These are phyloP conservation scores for Setaria italica DNA, from an alignment of 202 grass and related monocot species.

Conservation along the genomic window DNA sequence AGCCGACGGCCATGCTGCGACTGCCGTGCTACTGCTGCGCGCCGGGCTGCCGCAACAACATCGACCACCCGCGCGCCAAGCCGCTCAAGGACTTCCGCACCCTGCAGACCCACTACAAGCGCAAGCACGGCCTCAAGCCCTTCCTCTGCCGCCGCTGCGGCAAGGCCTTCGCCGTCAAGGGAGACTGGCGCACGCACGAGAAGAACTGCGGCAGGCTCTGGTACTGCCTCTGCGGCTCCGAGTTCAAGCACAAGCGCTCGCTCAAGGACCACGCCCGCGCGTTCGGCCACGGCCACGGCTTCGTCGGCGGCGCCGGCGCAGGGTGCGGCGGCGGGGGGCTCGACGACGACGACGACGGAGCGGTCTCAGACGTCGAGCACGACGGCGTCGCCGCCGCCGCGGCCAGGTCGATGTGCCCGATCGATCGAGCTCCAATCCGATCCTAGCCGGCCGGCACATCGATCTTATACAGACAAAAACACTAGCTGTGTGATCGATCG, in stretches of 20 bases:
- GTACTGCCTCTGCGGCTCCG: constrained; percentile 95
- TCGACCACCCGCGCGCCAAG: constrained; percentile 87
- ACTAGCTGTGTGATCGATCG: neutral
- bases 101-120: constrained; percentile 98
- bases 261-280: constrained; percentile 95
- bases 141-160: constrained; percentile 94
- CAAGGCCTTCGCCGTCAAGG: constrained; percentile 93
- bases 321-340: neutral
- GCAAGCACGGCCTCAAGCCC: constrained; percentile 87
- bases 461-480: neutral
- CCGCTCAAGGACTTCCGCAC: constrained; percentile 98
- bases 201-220: constrained; percentile 98
- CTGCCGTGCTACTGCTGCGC: constrained; percentile 96
- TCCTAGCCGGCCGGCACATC: neutral
- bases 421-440: neutral
- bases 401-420: neutral
- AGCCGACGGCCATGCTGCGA: constrained; percentile 94
- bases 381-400: constrained; percentile 5
- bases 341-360: constrained; percentile 65
- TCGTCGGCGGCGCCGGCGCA: constrained; percentile 40
- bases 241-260: constrained; percentile 99
- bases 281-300: constrained; percentile 81
- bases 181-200: constrained; percentile 98
- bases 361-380: constrained; percentile 69
- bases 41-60: constrained; percentile 92